These are phyloP conservation scores for Cryptosporidium viatorum DNA, from an alignment of 169 alveolate species.

Conservation along the genomic window DNA sequence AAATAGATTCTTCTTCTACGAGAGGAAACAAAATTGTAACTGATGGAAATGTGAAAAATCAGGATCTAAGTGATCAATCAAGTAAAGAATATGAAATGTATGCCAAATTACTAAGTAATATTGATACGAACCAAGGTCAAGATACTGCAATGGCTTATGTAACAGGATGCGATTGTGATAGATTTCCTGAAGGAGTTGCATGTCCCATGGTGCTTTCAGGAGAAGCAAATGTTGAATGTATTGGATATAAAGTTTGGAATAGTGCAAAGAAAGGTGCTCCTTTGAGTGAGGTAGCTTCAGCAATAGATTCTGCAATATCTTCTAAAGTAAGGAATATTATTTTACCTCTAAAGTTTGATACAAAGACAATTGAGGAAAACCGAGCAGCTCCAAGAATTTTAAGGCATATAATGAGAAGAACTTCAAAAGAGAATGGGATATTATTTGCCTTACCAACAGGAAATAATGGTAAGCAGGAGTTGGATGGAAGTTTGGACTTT, in stretches of 20 bases:
- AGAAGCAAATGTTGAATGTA: slow-evolving; percentile 62
- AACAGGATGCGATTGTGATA: slow-evolving; percentile 67
- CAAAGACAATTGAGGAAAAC: slow-evolving; percentile 48
- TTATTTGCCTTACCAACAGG: slow-evolving; percentile 73
- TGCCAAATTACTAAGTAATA: slow-evolving; percentile 21
- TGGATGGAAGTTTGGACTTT: slow-evolving; percentile 48
- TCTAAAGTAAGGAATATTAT: slow-evolving; percentile 57
- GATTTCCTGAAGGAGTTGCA: slow-evolving; percentile 64
- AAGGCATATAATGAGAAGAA: slow-evolving; percentile 66
- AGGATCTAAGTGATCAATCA: background rate
- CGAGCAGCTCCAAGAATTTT: slow-evolving; percentile 71
- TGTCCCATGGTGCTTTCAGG: slow-evolving; percentile 72
- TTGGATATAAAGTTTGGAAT: slow-evolving; percentile 73
- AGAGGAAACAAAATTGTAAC: background rate
- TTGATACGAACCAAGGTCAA: slow-evolving; percentile 72
- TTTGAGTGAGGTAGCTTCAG: slow-evolving; percentile 64
- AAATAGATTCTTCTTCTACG: background rate
- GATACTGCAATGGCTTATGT: slow-evolving; percentile 76
- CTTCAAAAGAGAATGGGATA: slow-evolving; percentile 58
- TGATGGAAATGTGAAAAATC: background rate
- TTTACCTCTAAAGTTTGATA: slow-evolving; percentile 39
- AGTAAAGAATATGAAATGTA: slow-evolving; percentile 3
- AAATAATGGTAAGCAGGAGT: slow-evolving; percentile 42
- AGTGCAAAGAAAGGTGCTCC: slow-evolving; percentile 65
- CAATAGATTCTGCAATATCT: slow-evolving; percentile 60